These are phyloP conservation scores for Ophiocytium majus DNA, from an alignment of 352 stramenopile genomes.

Conservation along the genomic window DNA sequence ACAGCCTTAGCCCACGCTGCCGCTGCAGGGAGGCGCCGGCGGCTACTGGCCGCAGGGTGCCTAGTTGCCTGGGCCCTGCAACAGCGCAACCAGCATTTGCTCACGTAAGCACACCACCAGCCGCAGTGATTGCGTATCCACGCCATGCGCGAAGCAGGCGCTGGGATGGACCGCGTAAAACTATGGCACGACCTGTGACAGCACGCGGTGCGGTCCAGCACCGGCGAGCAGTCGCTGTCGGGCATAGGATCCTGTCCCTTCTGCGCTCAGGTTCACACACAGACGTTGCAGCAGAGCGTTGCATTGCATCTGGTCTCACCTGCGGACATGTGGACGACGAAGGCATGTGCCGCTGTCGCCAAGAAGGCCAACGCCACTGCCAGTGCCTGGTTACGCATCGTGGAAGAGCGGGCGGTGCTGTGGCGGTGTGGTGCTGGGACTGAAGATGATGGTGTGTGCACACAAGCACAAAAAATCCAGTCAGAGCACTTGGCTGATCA, in stretches of 20 bases:
- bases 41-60: background rate
- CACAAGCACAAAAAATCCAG: too few species aligned
- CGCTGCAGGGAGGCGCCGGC: background rate
- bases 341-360: too few species aligned
- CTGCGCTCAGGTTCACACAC: background rate
- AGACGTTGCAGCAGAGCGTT: background rate
- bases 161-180: background rate
- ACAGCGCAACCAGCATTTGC: too few species aligned
- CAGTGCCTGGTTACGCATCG: too few species aligned
- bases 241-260: background rate
- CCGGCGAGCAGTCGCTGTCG: background rate
- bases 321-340: background rate
- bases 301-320: background rate
- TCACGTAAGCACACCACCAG: background rate
- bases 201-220: background rate
- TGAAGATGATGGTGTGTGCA: too few species aligned
- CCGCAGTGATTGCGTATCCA: background rate
- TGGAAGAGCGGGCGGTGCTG: too few species aligned
- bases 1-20: background rate
- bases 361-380: too few species aligned
- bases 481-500: too few species aligned
- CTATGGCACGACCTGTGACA: background rate
- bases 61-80: background rate
- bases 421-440: too few species aligned
- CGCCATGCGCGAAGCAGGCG: background rate